These are phyloP conservation scores for Solanum corneliomulleri DNA, from an alignment of 257 asterid genomes.

Conservation along the genomic window DNA sequence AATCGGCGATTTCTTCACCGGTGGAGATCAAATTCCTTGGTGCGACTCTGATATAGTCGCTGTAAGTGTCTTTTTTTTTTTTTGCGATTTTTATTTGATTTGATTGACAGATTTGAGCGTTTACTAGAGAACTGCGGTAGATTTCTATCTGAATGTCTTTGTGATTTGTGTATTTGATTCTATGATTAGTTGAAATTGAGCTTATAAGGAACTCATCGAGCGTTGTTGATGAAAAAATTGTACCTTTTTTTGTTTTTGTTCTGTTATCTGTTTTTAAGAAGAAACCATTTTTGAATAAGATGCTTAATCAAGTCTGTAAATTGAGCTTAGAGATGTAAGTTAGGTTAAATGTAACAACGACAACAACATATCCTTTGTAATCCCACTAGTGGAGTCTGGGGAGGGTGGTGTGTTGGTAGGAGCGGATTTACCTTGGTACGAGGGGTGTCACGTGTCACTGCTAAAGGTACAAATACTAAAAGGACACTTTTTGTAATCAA, in stretches of 20 bases:
- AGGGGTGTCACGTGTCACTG: neutral
- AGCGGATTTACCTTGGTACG: neutral
- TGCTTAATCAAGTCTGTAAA: neutral
- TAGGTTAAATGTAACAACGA: neutral
- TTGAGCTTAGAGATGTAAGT: neutral
- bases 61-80: constrained; percentile 21
- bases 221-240: neutral
- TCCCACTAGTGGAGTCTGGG: neutral
- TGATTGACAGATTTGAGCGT: neutral
- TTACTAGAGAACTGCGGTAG: neutral
- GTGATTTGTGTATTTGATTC: neutral
- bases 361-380: neutral
- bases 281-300: neutral
- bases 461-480: neutral
- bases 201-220: neutral
- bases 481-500: neutral
- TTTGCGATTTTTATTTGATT: neutral
- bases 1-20: constrained; percentile 53
- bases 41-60: constrained; percentile 53
- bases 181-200: neutral
- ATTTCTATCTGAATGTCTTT: neutral
- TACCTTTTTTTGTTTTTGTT: neutral
- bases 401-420: neutral
- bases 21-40: constrained; percentile 83
- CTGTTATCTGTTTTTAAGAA: neutral